A percentile compares a stretch with the other conserved stretches of the same genome.
Evolutionary conservation across 352 stramenopile species (phyloP).

Genomic region (Globisporangium nodosum): DNA sequence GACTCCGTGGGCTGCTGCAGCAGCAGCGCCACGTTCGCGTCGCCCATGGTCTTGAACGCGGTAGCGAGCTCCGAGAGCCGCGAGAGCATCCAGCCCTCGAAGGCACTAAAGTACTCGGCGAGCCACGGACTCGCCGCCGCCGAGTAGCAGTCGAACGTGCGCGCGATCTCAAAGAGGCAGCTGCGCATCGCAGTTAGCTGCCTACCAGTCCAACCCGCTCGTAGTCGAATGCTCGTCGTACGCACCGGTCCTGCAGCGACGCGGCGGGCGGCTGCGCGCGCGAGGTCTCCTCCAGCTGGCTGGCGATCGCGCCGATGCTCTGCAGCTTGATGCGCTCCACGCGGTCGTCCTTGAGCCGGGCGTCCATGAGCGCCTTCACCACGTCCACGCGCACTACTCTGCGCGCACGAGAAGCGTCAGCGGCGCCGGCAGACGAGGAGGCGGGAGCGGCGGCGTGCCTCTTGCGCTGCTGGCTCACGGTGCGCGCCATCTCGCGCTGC

Average conservation of each 20-base stretch:
- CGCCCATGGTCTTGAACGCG: slow-evolving; percentile 66
- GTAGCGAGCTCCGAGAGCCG: slow-evolving; percentile 52
- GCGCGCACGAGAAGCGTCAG: slow-evolving; percentile 26
- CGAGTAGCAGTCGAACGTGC: slow-evolving; percentile 68
- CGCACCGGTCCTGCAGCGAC: slow-evolving; percentile 59
- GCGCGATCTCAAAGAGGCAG: slow-evolving; percentile 68
- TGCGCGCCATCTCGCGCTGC: slow-evolving; percentile 55
- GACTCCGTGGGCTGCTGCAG: slow-evolving; percentile 49
- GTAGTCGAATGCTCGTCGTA: background rate
- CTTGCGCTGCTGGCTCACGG: slow-evolving; percentile 24
- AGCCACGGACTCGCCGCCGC: slow-evolving; percentile 50
- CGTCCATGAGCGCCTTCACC: slow-evolving; percentile 61
- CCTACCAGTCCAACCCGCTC: background rate
- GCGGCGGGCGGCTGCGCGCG: slow-evolving; percentile 21
- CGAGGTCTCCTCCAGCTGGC: slow-evolving; percentile 45
- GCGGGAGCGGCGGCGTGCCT: slow-evolving; percentile 16
- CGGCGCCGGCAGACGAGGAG: background rate
- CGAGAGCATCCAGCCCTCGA: slow-evolving; percentile 79
- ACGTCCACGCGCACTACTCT: slow-evolving; percentile 60
- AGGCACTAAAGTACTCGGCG: slow-evolving; percentile 49
- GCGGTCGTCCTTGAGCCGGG: slow-evolving; percentile 68
- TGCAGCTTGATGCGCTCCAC: slow-evolving; percentile 64
- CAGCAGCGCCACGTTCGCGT: slow-evolving; percentile 57
- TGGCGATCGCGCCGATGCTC: slow-evolving; percentile 51
- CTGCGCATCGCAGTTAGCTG: slow-evolving; percentile 13